Base-by-base conservation (phyloP, 345 rosid genomes). In the Cardamine resedifolia region DNA sequence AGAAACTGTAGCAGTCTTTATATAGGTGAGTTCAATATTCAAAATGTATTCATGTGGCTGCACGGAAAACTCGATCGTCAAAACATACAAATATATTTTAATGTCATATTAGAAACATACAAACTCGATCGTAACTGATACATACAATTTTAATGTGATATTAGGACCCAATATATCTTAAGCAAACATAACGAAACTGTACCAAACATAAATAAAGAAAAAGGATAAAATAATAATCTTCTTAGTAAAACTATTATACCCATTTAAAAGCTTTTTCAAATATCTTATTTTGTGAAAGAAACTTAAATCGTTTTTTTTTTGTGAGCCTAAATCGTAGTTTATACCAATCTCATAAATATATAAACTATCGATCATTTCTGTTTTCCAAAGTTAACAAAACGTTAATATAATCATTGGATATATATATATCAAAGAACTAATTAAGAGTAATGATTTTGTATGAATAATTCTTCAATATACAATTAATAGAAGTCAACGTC, bases 401-500 rank as follows among this genome's bases (percentile, higher is more conserved):
- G 45, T 39, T 38, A 14, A 14, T 39, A 39, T 39, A 39, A 39
- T 5, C 16, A 39, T 39, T 14, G 7, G 16, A 39, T 39, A 39
- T 14, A 39, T 39, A 39, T 14, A 39, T 14, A 14, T 39, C 7
- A 14, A 39, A 14, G 41, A 11, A n/a, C n/a, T 36, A 11, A n/a
- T n/a, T 36, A 36, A 36, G 6, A 4, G n/a, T 39, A 14, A 39
- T 39, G 16, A 6, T 4, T 14, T 10, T 53, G 50, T 26, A 26
- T 19, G 12, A 6, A 56, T 16, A n/a, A n/a, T 14, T 68, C 45
- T 14, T 68, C 21, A 14, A 24, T 56, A 56, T 43, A 21, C 7
- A 70, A 58, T 10, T 47, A 58, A 58, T 2, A 72, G 10, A 72
- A 62, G 55, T 72, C 70, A 72, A 44, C 56, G 55, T 53, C 28